Conservation (phyloP, 345 rosid species). For the Aegle marmelos region DNA sequence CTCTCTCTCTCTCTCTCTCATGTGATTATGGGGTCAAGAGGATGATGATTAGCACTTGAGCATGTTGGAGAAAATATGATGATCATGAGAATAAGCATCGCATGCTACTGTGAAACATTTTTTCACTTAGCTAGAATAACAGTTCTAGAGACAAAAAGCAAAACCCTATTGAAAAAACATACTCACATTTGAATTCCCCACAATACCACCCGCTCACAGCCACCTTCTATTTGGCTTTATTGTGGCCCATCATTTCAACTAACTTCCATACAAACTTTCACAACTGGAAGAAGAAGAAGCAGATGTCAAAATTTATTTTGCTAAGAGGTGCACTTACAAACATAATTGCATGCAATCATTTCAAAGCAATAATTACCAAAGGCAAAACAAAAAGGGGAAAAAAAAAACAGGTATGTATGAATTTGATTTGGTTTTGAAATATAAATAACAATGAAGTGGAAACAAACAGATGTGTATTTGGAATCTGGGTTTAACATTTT, state of each 20-base stretch:
- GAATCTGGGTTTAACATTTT: not conserved
- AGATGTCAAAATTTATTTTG: not conserved
- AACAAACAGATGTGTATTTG: not conserved
- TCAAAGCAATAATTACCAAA: slow-evolving; percentile 26
- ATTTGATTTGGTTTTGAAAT: not conserved
- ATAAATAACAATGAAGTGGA: not conserved
- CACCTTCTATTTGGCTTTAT: slow-evolving; percentile 3
- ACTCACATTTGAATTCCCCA: not conserved
- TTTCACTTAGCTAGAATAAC: not conserved
- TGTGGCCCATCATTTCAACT: slow-evolving; percentile 26
- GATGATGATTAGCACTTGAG: slow-evolving; percentile 42
- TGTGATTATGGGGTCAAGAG: slow-evolving; percentile 39
- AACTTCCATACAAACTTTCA: slow-evolving; percentile 32
- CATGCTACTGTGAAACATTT: slow-evolving; percentile 3
- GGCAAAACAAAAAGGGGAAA: slow-evolving; percentile 15
- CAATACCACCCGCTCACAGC: not conserved
- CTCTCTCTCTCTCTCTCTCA: not conserved
- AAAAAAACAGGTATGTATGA: not conserved
- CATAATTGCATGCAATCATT: slow-evolving; percentile 26
- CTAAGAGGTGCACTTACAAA: slow-evolving; percentile 16
- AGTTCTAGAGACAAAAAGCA: not conserved
- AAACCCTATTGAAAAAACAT: not conserved
- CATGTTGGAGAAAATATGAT: slow-evolving; percentile 24
- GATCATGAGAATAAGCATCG: slow-evolving; percentile 14
- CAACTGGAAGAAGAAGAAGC: not conserved